phyloP scores from a whole-genome alignment of 2,329 filamentous ascomycete species.

The Diaporthe eres region DNA sequence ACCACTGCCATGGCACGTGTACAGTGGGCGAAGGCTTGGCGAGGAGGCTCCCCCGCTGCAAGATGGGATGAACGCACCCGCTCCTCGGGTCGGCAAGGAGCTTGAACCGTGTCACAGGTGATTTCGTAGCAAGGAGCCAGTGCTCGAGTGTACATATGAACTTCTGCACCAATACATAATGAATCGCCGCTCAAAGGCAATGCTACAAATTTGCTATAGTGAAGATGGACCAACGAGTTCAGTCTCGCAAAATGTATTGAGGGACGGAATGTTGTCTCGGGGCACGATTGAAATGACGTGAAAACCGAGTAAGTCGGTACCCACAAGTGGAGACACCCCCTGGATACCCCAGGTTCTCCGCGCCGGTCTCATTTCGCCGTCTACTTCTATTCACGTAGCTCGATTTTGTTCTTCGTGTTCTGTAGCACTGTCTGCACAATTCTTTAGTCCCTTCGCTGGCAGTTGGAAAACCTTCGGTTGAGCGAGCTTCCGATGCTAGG shows the following conservation, averaged over 20 bases:
- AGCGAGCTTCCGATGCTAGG: neutral
- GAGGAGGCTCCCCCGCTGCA: neutral
- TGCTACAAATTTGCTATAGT: no score
- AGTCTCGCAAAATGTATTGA: neutral
- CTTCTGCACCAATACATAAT: neutral
- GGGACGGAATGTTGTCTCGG: neutral
- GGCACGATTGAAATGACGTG: neutral
- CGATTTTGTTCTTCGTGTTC: neutral
- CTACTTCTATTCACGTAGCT: neutral
- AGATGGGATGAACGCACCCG: slow-evolving; percentile 2
- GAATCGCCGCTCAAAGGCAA: neutral
- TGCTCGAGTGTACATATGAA: neutral
- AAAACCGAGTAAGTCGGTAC: neutral
- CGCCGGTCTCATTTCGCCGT: neutral
- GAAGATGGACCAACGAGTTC: neutral
- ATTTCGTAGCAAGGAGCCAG: neutral
- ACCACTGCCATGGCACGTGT: neutral
- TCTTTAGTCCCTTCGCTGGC: neutral
- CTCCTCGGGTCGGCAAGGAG: neutral
- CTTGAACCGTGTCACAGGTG: neutral
- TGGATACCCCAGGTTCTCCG: neutral
- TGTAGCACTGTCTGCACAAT: neutral
- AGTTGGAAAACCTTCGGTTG: neutral
- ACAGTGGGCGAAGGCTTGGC: neutral
- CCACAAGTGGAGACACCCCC: neutral